A percentile compares a stretch with the other conserved stretches of the same genome.
Conservation (phyloP, 139 green algal species). For the Ulvella scutata region DNA sequence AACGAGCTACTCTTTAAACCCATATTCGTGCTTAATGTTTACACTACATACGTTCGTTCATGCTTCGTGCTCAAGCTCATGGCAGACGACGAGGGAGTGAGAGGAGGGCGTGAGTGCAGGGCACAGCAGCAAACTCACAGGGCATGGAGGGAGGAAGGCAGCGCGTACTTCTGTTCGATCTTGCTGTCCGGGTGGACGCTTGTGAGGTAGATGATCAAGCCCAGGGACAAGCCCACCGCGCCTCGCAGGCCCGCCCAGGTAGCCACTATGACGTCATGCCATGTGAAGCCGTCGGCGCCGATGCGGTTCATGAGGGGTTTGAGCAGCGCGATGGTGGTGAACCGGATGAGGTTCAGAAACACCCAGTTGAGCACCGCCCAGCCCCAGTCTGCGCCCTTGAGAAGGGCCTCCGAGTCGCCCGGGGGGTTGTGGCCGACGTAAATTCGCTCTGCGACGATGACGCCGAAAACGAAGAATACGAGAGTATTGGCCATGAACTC, state of each 20-base stretch:
- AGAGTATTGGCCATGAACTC: conserved; percentile 54
- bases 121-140: no score
- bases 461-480: conserved; percentile 44
- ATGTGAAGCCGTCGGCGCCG: conserved; percentile 33
- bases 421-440: not conserved
- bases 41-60: no score
- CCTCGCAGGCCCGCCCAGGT: conserved; percentile 40
- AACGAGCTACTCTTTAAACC: no score
- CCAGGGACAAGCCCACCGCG: conserved; percentile 40
- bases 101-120: no score
- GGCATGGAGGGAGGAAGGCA: not conserved
- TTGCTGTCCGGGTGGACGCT: conserved; percentile 17
- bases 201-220: conserved; percentile 23
- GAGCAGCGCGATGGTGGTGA: conserved; percentile 18
- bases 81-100: no score
- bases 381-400: conserved; percentile 17
- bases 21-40: no score
- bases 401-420: not conserved
- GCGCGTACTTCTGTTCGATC: not conserved
- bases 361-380: conserved; percentile 18
- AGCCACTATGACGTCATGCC: conserved; percentile 25
- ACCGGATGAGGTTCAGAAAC: conserved; percentile 16
- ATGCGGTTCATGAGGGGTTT: conserved; percentile 25
- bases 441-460: conserved; percentile 30
- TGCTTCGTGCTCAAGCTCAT: no score